Base-by-base conservation (phyloP, 192 early-diverging fungal genomes). In the Dimargaris cristalligena region DNA sequence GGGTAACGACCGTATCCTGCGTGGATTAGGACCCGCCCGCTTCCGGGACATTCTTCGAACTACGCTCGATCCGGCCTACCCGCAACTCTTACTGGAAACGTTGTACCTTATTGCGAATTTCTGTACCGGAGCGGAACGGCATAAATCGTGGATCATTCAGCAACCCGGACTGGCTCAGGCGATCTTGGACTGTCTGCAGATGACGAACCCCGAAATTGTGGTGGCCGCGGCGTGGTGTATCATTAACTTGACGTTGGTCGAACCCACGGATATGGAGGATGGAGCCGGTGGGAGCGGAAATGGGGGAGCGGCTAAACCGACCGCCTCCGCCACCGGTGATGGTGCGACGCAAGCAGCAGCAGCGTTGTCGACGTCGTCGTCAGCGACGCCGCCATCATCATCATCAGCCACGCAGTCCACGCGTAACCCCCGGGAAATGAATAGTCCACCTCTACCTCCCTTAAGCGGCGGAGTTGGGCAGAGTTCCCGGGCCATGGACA, bases 71-170 rank as follows among this genome's bases (percentile, higher is more conserved):
- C 31, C 31, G 30, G 23, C 54, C 31, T 29, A 29, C 31, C 31
- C 54, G 26, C 2, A 11, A 18, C 30, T 56, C 31, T 16, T 56
- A 8, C 4, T 1, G 1, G 54, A 56, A 33, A 33, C 54, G 16
- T 33, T 56, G 54, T 56, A 56, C 54, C 14, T 56, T 18, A n/a
- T 31, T 3, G 54, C 29, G 26, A 56, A 56, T 23, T 56, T 56
- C 29, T 13, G 16, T 13, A 20, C 54, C 1, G 54, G 29, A 1
- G 31, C 16, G 14, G 1, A 9, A 33, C 31, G 54, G 10, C 32
- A 33, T 13, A 11, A 23, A 16, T 34, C 26, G 2, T 56, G 54
- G 54, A 34, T 56, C 23, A 31, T 56, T 2, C 54, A 23, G 16
- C 54, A 56, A 14, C 31, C 54, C 31, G 14, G 31, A 28, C 18